Base-by-base conservation (phyloP, 2,329 filamentous ascomycete genomes). In the Ophiostoma triangulosporum region DNA sequence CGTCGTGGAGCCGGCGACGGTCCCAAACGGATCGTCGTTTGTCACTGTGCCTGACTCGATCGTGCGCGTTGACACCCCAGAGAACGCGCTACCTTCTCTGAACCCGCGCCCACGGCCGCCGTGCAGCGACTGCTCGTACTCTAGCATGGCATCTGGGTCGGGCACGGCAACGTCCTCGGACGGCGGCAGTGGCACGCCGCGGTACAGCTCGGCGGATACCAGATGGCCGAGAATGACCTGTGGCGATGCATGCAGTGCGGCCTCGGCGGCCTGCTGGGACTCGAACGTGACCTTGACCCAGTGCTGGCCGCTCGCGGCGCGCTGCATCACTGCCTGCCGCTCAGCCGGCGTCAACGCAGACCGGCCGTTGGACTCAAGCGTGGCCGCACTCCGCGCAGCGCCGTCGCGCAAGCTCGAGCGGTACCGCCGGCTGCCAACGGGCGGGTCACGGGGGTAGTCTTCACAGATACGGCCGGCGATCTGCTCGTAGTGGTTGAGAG, bases 221-320 rank as follows among this genome's bases (percentile, higher is more conserved):
- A 84, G 66, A 63, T 85, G 75, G 11, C 85, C 85, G 53, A 86
- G 72, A 57, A 90, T 79, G 56, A 75, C 76, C 67, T 88, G 83
- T 0, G 86, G 86, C 51, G 84, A 88, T 52, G 78, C 77, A 63
- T 77, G 84, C 40, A 83, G 69, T 22, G 86, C 86, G 11, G 79
- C 73, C 56, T 86, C 83, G 20, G 84, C 86, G 2, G 84, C 82
- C 60, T 84, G 77, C 49, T 76, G 74, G 40, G 81, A 86, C 67
- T 88, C 86, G 62, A 88, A 90, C 1, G 86, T 90, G 53, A 90
- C 74, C 66, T 89, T 89, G 62, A 96, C 88, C 91, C 91, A 97
- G 71, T 95, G 87, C 60, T 86, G 78, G 43, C 91, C 91, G 50
- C 88, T 86, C 46, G 84, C 84, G 57, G 88, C 89, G 57, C 77